Conservation (phyloP, 2,329 filamentous ascomycete species). For the Hypoxylon sp. region DNA sequence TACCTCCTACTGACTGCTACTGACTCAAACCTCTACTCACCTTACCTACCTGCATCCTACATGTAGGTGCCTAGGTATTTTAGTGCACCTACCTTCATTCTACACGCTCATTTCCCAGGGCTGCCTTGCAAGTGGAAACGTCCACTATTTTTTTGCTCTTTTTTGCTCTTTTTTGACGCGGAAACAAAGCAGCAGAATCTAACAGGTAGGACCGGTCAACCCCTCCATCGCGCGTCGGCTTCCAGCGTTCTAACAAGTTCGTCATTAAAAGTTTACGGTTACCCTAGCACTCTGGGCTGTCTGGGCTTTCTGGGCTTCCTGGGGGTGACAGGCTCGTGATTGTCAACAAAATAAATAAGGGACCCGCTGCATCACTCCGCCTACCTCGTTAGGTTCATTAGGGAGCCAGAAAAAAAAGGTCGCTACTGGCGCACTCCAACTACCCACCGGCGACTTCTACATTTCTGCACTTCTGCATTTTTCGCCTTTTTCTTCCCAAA, state of each 20-base stretch:
- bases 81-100: constrained; percentile 9
- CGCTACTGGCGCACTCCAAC: constrained; percentile 45
- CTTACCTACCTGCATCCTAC: constrained; percentile 3
- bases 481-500: constrained; percentile 48
- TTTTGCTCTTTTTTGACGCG: too few species aligned
- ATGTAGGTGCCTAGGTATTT: constrained; percentile 9
- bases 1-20: background rate
- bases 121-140: background rate
- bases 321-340: constrained; percentile 47
- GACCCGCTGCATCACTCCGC: constrained; percentile 47
- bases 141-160: background rate
- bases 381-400: constrained; percentile 44
- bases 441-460: constrained; percentile 46
- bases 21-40: constrained; percentile 24
- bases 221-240: constrained; percentile 16
- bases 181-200: constrained; percentile 6
- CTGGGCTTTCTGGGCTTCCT: constrained; percentile 3
- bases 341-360: constrained; percentile 52
- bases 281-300: constrained; percentile 23
- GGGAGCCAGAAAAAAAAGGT: constrained; percentile 38
- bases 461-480: constrained; percentile 47
- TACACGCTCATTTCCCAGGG: constrained; percentile 20
- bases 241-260: constrained; percentile 9
- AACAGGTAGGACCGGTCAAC: constrained; percentile 2
- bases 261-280: constrained; percentile 22